Conservation (phyloP, 176 grass and related monocot species). For the Eragrostis nindensis region DNA sequence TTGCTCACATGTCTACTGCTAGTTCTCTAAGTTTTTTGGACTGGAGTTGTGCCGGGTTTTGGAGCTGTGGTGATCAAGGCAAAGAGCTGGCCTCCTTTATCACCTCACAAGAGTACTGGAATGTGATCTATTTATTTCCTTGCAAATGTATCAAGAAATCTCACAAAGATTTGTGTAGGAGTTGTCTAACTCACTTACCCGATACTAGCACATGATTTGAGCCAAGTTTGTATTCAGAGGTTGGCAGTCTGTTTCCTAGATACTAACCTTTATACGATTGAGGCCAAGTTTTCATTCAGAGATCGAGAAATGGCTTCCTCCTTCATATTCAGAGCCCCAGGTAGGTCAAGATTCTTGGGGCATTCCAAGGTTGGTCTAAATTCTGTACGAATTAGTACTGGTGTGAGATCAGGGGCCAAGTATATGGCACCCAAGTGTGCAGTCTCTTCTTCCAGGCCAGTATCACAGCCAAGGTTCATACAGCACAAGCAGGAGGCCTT, state of each 20-base stretch:
- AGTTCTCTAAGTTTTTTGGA: constrained; percentile 45
- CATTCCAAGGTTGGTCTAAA: constrained; percentile 50
- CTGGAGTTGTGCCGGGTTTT: neutral
- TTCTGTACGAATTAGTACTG: constrained; percentile 25
- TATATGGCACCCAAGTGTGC: constrained; percentile 40
- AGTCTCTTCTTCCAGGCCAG: constrained; percentile 58
- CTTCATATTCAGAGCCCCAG: constrained; percentile 41
- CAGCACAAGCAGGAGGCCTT: constrained; percentile 88
- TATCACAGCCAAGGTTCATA: constrained; percentile 71
- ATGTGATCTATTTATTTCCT: constrained; percentile 34
- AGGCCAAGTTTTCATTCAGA: neutral
- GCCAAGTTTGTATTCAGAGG: neutral
- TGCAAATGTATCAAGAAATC: neutral
- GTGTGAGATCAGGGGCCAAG: constrained; percentile 20
- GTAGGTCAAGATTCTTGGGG: constrained; percentile 41
- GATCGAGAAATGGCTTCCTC: constrained; percentile 51
- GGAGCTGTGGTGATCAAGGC: constrained; percentile 20
- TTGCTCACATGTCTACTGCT: constrained; percentile 39
- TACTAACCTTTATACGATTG: neutral
- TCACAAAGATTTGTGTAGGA: neutral
- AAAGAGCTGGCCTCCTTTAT: constrained; percentile 6
- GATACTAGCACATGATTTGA: neutral
- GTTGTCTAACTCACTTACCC: neutral
- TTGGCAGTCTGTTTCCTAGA: constrained; percentile 20
- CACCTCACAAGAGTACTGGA: constrained; percentile 9